These are phyloP conservation scores for Polyporus tsugae DNA, from an alignment of 1,284 basidiomycete genomes.

Conservation along the genomic window DNA sequence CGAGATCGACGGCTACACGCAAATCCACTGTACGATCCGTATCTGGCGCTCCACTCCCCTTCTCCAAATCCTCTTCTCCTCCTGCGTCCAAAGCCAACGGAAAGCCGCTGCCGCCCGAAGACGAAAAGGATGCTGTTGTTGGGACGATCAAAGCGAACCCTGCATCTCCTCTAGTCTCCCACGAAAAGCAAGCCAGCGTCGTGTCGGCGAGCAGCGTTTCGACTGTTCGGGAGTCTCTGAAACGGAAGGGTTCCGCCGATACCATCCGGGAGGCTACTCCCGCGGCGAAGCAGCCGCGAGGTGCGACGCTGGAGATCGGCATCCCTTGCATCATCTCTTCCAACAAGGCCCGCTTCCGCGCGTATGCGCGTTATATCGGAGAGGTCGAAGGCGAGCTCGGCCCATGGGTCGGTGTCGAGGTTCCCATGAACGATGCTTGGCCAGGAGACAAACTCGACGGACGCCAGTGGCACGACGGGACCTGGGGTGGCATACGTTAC, in stretches of 20 bases:
- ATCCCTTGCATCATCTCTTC: constrained; percentile 92
- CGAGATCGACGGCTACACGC: constrained; percentile 42
- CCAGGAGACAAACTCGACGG: constrained; percentile 59
- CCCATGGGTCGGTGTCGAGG: constrained; percentile 93
- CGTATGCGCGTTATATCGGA: constrained; percentile 89
- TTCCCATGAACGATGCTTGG: constrained; percentile 72
- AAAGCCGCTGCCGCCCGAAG: constrained; percentile 21
- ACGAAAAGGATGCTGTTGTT: constrained; percentile 14
- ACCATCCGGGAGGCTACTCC: constrained; percentile 44
- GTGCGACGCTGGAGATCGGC: constrained; percentile 84
- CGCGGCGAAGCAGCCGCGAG: constrained; percentile 49
- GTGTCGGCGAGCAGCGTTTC: constrained; percentile 40
- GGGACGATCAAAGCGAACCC: constrained; percentile 40
- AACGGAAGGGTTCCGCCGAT: constrained; percentile 47
- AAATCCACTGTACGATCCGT: constrained; percentile 35
- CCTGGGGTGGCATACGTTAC: constrained; percentile 81
- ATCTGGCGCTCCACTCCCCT: constrained; percentile 12
- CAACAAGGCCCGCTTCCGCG: constrained; percentile 84
- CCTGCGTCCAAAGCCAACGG: constrained; percentile 22
- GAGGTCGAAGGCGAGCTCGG: constrained; percentile 81
- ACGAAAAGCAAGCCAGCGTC: constrained; percentile 43
- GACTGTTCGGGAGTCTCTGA: constrained; percentile 41
- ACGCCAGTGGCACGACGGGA: constrained; percentile 85
- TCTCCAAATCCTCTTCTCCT: constrained; percentile 22
- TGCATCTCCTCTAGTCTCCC: constrained; percentile 33